A percentile compares a stretch with the other conserved stretches of the same genome.
These are phyloP conservation scores for Rhexocercosporidium sp. DNA, from an alignment of 2,329 filamentous ascomycete genomes.

Conservation along the genomic window DNA sequence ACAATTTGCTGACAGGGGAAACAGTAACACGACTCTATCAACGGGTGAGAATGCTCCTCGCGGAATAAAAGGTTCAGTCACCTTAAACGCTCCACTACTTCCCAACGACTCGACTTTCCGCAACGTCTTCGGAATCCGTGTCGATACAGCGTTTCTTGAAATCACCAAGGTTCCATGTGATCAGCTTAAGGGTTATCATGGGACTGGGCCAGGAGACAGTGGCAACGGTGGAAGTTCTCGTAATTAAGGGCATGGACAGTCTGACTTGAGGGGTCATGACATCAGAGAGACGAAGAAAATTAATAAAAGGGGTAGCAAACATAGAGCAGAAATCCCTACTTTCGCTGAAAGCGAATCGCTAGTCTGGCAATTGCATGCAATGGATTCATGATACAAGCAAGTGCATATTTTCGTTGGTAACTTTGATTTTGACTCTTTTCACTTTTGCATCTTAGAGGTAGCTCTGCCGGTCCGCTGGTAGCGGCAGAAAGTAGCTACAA, in stretches of 20 bases:
- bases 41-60: constrained; percentile 41
- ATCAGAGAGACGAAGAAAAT: background rate
- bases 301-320: too few relatives aligned
- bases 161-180: constrained; percentile 43
- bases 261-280: background rate
- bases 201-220: constrained; percentile 18
- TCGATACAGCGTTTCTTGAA: constrained; percentile 48
- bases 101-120: constrained; percentile 14
- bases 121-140: constrained; percentile 42
- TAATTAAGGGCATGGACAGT: too few relatives aligned
- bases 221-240: background rate
- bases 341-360: background rate
- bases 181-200: constrained; percentile 31
- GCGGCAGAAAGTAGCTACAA: too few relatives aligned
- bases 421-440: background rate
- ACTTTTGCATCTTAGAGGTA: too few relatives aligned
- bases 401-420: background rate
- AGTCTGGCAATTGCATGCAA: background rate
- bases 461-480: too few relatives aligned
- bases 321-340: background rate
- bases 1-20: background rate
- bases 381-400: background rate
- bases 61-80: constrained; percentile 43
- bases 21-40: constrained; percentile 49
- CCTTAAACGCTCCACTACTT: constrained; percentile 41